phyloP scores from a whole-genome alignment of 2,329 filamentous ascomycete genomes.

The Rhinocladiella similis region DNA sequence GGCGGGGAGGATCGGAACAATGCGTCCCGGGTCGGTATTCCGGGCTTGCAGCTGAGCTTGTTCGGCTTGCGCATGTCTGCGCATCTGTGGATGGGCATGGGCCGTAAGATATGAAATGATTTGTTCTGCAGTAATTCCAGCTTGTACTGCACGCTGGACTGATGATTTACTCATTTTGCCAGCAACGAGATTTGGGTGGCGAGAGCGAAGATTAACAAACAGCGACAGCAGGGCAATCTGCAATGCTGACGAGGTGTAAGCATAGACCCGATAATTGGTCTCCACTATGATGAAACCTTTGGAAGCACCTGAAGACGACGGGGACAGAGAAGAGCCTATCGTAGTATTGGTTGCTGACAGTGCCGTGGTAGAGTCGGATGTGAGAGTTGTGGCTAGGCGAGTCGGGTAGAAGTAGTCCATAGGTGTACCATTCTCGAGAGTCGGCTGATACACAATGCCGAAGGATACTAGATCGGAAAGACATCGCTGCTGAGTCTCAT shows the following conservation, averaged over 20 bases:
- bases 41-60: slow-evolving; percentile 31
- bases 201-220: slow-evolving; percentile 83
- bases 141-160: slow-evolving; percentile 80
- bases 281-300: slow-evolving; percentile 89
- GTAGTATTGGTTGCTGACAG: slow-evolving; percentile 70
- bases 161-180: slow-evolving; percentile 88
- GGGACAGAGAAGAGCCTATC: slow-evolving; percentile 63
- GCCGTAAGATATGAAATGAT: slow-evolving; percentile 90
- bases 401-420: slow-evolving; percentile 76
- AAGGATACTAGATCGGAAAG: slow-evolving; percentile 89
- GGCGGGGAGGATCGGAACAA: slow-evolving; percentile 74
- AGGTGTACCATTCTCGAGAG: slow-evolving; percentile 29
- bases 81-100: slow-evolving; percentile 94
- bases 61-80: slow-evolving; percentile 55
- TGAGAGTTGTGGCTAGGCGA: slow-evolving; percentile 88
- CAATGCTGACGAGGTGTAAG: slow-evolving; percentile 89
- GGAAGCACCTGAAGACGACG: slow-evolving; percentile 29
- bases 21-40: slow-evolving; percentile 30
- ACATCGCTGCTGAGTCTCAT: slow-evolving; percentile 80
- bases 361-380: slow-evolving; percentile 68
- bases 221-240: slow-evolving; percentile 93
- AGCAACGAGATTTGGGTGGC: slow-evolving; percentile 91
- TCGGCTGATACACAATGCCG: slow-evolving; percentile 74
- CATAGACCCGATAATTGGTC: slow-evolving; percentile 96
- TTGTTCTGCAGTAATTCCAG: slow-evolving; percentile 91